phyloP scores from a whole-genome alignment of 306 rosid genomes.

The Ziziphus jujuba region DNA sequence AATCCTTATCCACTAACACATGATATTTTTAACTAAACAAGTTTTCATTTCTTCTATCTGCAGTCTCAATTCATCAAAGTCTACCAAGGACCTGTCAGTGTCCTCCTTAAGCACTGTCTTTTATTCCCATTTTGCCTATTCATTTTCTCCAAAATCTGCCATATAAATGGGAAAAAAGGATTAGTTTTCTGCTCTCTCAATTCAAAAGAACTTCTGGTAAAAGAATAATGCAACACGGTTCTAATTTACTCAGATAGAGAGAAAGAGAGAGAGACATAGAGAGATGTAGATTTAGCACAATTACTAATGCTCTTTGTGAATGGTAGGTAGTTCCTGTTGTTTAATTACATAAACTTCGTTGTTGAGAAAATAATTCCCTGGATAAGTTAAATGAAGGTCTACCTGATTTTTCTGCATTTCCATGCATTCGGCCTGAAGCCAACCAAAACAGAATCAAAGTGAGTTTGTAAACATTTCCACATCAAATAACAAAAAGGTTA shows the following conservation, averaged over 20 bases:
- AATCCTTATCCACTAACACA: background rate
- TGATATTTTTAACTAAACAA: conserved; percentile 25
- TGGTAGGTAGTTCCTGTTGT: background rate
- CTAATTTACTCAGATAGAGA: too few relatives aligned
- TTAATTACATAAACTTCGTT: background rate
- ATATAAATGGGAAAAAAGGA: background rate
- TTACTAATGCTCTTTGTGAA: too few relatives aligned
- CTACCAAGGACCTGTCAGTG: conserved; percentile 93
- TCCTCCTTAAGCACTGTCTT: conserved; percentile 76
- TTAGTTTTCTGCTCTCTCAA: background rate
- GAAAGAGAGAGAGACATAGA: too few relatives aligned
- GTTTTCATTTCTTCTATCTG: conserved; percentile 16
- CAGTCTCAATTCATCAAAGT: conserved; percentile 12
- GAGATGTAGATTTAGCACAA: too few relatives aligned
- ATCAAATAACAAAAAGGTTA: conserved; percentile 1
- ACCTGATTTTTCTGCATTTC: conserved; percentile 79
- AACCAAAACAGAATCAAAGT: conserved; percentile 25
- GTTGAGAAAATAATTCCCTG: background rate
- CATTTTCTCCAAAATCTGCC: conserved; percentile 52
- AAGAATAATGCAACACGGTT: too few relatives aligned
- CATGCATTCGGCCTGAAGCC: conserved; percentile 60
- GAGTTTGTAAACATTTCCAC: background rate
- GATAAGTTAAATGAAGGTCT: background rate
- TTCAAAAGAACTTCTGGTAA: too few relatives aligned
- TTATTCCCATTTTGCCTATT: conserved; percentile 36